Evolutionary conservation across 148 eudicot species (phyloP), one percentile per base, ranked within the genome.

Genomic region (Suaeda aralocaspica): DNA sequence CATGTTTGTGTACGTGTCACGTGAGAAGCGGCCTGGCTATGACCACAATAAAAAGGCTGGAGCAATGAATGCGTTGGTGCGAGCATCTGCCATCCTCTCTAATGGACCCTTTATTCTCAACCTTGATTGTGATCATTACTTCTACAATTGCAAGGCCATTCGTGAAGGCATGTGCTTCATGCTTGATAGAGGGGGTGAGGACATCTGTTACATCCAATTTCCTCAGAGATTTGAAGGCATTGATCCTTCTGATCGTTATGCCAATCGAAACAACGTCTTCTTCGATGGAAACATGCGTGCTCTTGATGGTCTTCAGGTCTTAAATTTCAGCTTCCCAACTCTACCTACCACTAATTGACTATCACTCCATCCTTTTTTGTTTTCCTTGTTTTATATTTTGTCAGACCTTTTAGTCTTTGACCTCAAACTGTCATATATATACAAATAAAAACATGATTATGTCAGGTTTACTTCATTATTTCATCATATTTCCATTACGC

Each of bases 131-230:
- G 98, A 92, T 72, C 98, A 92, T 77, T 90, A 92, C 49, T 69
- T 94, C 59, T 68, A 84, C 71, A 87, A 91, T 42, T 84, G 92
- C 63, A 78, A 60, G 73, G 98, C 98, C 63, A 34, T 91, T 50
- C 83, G 98, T 16, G 98, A 94, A 81, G 98, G 97, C 30, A 94
- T 94, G 96, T 94, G 98, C 53, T 94, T 94, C 66, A 91, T 94
- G 98, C 88, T 94, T 70, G 98, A 94, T 49, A 75, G 86, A 69
- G 98, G 98, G 25, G 98, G 98, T 31, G 97, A 94, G 59, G 84
- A 94, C 58, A 94, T 94, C 34, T 93, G 98, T 74, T 93, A 87
- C 78, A 90, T 93, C 56, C 98, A 93, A 68, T 93, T 90, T 66
- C 98, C 98, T 63, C 96, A 93, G 42, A 83, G 98, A 70, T 92